Evolutionary conservation across 768 basidiomycete genomes (phyloP), one percentile per base, ranked within the genome.

Genomic region (Boletus rufocinnamomeus): DNA sequence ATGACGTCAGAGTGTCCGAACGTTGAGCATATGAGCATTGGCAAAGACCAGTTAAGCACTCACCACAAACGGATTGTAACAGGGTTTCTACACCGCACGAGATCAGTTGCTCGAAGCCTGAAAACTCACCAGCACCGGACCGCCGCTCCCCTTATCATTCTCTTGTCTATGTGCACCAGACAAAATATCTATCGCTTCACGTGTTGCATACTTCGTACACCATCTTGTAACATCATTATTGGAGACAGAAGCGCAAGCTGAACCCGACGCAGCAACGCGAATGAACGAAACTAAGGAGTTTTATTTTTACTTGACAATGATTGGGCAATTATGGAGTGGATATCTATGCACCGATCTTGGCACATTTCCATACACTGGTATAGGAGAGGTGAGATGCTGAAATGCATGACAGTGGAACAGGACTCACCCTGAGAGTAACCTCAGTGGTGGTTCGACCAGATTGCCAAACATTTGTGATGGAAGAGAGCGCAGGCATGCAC

Each of bases 391-490:
- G 28, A 52, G 56, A 48, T 7, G 0, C 23, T 17, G 7, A 37
- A 32, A 38, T 11, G 27, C 41, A 63, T 30, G 48, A 19, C 54
- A 40, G 41, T 6, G 47, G 57, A 47, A 28, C 83, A 35, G 37
- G 30, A 66, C 86, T 74, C 62, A 90, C 95, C 66, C 75, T 73
- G 35, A 87, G 66, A 27, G 80, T 75, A 57, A 88, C 77, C 9
- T 77, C 76, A 0, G 83, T 69, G 2, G 76, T 77, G 73, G 89
- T 80, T 61, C 79, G 77, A 9, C 95, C 95, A 6, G 85, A 84
- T 71, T 95, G 87, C 89, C 91, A 93, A n/a, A 95, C 59, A 69
- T 84, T 92, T 2, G 94, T 95, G 13, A 95, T 76, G 8, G 83
- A 88, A 32, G 84, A 84, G 34, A 98, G 78, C 2, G 96, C 95